Percentiles rank a stretch among this genome's conserved stretches.
phyloP scores from a whole-genome alignment of 768 basidiomycete genomes.

The Suillus discolor region DNA sequence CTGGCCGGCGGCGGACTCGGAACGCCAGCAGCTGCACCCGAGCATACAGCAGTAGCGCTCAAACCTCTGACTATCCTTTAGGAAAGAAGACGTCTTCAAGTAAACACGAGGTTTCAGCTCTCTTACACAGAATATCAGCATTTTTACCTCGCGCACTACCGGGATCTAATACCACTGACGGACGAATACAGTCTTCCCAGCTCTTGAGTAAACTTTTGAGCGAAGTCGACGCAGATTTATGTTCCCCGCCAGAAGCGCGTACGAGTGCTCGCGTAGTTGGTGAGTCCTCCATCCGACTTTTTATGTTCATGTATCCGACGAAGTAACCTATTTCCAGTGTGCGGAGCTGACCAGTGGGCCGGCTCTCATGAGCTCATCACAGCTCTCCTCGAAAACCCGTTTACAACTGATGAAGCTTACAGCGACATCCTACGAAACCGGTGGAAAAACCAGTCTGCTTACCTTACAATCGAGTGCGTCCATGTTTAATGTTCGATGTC shows the following conservation, averaged over 20 bases:
- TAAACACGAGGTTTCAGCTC: constrained; percentile 39
- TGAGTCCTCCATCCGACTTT: constrained; percentile 30
- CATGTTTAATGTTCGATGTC: background rate
- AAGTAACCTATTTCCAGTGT: constrained; percentile 44
- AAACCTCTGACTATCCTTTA: background rate
- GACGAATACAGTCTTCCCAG: constrained; percentile 34
- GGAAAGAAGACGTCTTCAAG: constrained; percentile 1
- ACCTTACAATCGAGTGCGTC: constrained; percentile 30
- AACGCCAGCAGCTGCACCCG: background rate
- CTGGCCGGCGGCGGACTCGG: background rate
- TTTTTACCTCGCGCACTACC: constrained; percentile 49
- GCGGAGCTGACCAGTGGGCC: constrained; percentile 56
- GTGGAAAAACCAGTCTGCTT: constrained; percentile 42
- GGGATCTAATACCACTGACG: constrained; percentile 14
- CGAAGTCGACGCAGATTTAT: constrained; percentile 30
- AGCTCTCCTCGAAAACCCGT: constrained; percentile 72
- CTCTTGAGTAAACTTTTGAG: constrained; percentile 52
- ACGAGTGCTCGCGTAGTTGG: constrained; percentile 46
- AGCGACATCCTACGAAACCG: constrained; percentile 47
- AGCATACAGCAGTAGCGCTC: background rate
- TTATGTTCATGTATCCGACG: constrained; percentile 4
- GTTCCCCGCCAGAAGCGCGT: constrained; percentile 31
- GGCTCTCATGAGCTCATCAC: constrained; percentile 61
- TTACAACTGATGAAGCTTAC: constrained; percentile 53
- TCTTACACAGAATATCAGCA: constrained; percentile 51